phyloP scores from a whole-genome alignment of 2,329 filamentous ascomycete genomes.

The Alternaria sp. region DNA sequence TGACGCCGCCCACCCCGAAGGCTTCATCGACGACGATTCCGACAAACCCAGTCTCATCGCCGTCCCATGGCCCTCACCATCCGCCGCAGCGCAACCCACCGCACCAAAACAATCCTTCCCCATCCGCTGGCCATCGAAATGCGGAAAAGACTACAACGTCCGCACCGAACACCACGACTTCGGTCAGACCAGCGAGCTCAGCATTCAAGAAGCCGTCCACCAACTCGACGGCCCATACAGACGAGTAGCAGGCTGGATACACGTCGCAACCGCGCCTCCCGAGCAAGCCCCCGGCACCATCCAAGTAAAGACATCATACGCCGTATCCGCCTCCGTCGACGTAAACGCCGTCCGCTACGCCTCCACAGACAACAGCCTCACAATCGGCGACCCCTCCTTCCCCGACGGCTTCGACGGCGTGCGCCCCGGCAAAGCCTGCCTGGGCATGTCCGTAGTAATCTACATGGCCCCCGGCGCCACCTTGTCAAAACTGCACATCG shows the following conservation, averaged over 20 bases:
- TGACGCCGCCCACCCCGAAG: slow-evolving; percentile 13
- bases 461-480: slow-evolving; percentile 44
- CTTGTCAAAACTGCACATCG: slow-evolving; percentile 44
- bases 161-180: slow-evolving; percentile 40
- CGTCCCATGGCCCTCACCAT: slow-evolving; percentile 23
- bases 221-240: slow-evolving; percentile 42
- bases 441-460: slow-evolving; percentile 48
- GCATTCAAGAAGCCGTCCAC: slow-evolving; percentile 39
- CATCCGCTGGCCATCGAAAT: slow-evolving; percentile 45
- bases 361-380: slow-evolving; percentile 27
- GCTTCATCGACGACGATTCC: slow-evolving; percentile 22
- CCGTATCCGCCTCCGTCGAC: slow-evolving; percentile 43
- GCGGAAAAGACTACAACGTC: slow-evolving; percentile 42
- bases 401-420: slow-evolving; percentile 34
- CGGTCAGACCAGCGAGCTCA: slow-evolving; percentile 28
- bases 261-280: slow-evolving; percentile 42
- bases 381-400: slow-evolving; percentile 34
- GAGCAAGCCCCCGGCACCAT: slow-evolving; percentile 47
- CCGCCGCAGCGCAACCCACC: slow-evolving; percentile 9
- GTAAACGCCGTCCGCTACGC: slow-evolving; percentile 39
- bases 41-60: slow-evolving; percentile 16
- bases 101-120: slow-evolving; percentile 32
- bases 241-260: slow-evolving; percentile 48
- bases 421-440: slow-evolving; percentile 35
- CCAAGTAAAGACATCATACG: slow-evolving; percentile 45